Evolutionary conservation across 78 protist genomes (phyloP), one percentile per base, ranked within the genome.

Genomic region (Dictyostelium brefeldianum): DNA sequence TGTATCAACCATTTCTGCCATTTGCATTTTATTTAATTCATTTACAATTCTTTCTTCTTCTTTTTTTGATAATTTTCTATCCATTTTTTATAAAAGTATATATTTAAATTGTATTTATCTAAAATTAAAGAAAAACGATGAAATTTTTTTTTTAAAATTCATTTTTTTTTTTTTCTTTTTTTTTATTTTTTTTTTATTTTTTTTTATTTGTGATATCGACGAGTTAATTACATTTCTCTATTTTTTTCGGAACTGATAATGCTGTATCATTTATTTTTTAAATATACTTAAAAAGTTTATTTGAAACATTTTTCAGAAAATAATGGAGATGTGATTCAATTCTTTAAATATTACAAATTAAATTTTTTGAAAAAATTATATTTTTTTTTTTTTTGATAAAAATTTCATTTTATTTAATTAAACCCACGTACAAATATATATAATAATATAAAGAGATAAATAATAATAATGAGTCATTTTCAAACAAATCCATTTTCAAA

Each of bases 11-110:
- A 50, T 70, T 46, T 77, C 81, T 4, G 59, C 25, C 71, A 87
- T 77, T 64, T 87, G 92, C 50, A 87, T 51, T 70, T 87, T 87
- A 41, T 77, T 77, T 25, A 87, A 15, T 48, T 47, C 64, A 6
- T 41, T 22, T 10, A 48, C 56, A 11, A 87, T 50, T 64, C 64
- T 77, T 31, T 87, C 84, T 77, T 87, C 92, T 22, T 87, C 92
- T 64, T 62, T 74, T 43, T n/a, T 71, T 8, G 41, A 15, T 71
- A 43, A 43, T 71, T 17, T 31, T 46, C 48, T 71, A 25, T 46
- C 53, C 57, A 43, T 46, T 41, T 31, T 71, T 22, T 18, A 1
- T n/a, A n/a, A n/a, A 36, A 3, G 43, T 36, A 36, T 36, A 36
- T 36, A n/a, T n/a, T n/a, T n/a, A n/a, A n/a, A n/a, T 59, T 17